Evolutionary conservation across 1,284 basidiomycete genomes (phyloP).

Genomic region (Xerocomus nothofagi): DNA sequence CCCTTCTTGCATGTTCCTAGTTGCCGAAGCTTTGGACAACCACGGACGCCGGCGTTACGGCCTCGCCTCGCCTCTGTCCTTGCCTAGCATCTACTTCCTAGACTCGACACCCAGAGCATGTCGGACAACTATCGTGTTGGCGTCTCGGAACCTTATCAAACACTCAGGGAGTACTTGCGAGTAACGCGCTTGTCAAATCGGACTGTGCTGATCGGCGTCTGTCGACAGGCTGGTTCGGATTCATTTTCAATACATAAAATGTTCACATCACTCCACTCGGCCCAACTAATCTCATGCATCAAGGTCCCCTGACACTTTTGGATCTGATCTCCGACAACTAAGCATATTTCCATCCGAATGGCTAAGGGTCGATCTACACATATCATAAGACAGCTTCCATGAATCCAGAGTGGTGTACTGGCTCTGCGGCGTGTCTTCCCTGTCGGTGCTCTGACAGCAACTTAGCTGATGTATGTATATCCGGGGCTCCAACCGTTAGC

Average conservation of each 20-base stretch:
- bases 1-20: background rate
- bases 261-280: background rate
- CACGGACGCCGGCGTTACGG: too few relatives aligned
- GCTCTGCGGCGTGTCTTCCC: background rate
- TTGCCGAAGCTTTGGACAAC: too few relatives aligned
- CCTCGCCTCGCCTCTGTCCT: too few relatives aligned
- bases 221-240: background rate
- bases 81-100: too few relatives aligned
- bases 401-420: background rate
- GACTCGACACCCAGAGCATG: conserved; percentile 1
- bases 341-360: background rate
- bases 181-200: background rate
- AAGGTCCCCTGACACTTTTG: background rate
- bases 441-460: background rate
- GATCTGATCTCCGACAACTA: background rate
- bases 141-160: too few relatives aligned
- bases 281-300: background rate
- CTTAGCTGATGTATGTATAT: too few relatives aligned
- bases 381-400: background rate
- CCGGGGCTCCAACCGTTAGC: background rate
- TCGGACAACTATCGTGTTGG: background rate
- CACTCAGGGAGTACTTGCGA: too few relatives aligned
- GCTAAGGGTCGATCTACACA: background rate
- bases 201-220: background rate
- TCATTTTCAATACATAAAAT: background rate